These are phyloP conservation scores for Choiromyces venosus DNA, from an alignment of 495 filamentous ascomycete species.

Conservation along the genomic window DNA sequence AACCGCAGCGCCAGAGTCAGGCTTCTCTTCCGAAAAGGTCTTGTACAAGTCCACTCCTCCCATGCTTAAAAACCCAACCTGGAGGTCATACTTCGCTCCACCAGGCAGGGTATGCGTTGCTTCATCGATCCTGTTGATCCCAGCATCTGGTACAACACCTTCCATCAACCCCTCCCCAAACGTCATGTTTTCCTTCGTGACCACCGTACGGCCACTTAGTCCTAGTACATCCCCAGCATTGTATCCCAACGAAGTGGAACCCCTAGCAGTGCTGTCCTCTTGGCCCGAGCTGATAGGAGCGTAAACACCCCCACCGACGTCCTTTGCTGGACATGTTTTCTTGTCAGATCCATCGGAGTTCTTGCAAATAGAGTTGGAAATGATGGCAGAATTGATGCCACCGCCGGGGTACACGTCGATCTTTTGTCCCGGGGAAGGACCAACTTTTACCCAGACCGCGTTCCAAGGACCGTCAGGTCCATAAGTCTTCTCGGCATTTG, in stretches of 20 bases:
- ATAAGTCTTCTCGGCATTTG: conserved; percentile 39
- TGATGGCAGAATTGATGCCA: conserved; percentile 18
- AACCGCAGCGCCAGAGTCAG: conserved; percentile 43
- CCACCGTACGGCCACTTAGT: not conserved
- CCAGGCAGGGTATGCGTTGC: conserved; percentile 35
- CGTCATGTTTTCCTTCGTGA: conserved; percentile 11
- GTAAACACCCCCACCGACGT: conserved; percentile 12
- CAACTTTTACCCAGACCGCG: conserved; percentile 41
- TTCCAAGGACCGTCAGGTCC: conserved; percentile 46
- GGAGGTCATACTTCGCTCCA: conserved; percentile 42
- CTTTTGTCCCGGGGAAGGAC: conserved; percentile 33
- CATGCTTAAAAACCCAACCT: conserved; percentile 43
- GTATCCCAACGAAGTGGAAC: not conserved
- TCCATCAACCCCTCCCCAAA: conserved; percentile 8
- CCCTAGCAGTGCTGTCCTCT: not conserved
- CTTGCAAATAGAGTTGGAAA: conserved; percentile 4
- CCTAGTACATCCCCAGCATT: not conserved
- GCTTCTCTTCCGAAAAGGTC: conserved; percentile 30
- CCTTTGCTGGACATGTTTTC: conserved; percentile 5
- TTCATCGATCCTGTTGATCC: conserved; percentile 19
- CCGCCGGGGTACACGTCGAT: conserved; percentile 43
- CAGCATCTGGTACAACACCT: conserved; percentile 10
- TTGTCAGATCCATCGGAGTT: not conserved
- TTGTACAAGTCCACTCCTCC: conserved; percentile 44
- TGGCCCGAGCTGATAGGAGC: not conserved